A percentile compares a stretch with the other conserved stretches of the same genome.
Evolutionary conservation across 2,329 filamentous ascomycete genomes (phyloP).

Genomic region (Phyllosticta ampelicida): DNA sequence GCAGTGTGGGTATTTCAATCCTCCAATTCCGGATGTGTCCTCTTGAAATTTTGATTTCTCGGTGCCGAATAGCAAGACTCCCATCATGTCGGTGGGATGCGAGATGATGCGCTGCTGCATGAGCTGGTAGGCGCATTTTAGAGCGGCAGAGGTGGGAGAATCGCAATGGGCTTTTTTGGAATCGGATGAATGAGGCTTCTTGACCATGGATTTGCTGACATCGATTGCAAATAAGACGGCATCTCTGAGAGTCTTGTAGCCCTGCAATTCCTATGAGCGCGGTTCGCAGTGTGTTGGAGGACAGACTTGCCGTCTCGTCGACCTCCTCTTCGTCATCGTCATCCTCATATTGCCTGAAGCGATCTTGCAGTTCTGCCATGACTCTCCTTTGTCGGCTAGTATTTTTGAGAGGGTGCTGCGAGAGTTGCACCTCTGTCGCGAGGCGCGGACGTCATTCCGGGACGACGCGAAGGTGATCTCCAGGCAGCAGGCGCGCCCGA

Average conservation of each 20-base stretch:
- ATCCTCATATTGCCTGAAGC: constrained; percentile 7
- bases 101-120: constrained; percentile 99
- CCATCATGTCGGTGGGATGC: constrained; percentile 94
- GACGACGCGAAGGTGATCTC: not conserved
- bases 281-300: not conserved
- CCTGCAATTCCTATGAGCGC: constrained; percentile 37
- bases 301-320: constrained; percentile 8
- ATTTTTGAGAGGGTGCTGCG: not conserved
- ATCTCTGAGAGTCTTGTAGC: constrained; percentile 88
- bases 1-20: constrained; percentile 72
- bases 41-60: constrained; percentile 70
- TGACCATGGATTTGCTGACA: constrained; percentile 77
- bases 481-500: not conserved
- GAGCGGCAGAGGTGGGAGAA: constrained; percentile 67
- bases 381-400: not conserved
- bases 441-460: not conserved
- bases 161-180: constrained; percentile 66
- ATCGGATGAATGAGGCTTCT: constrained; percentile 47
- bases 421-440: not conserved
- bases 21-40: constrained; percentile 47
- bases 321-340: constrained; percentile 8
- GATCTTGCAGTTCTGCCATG: constrained; percentile 5
- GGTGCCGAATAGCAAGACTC: constrained; percentile 83
- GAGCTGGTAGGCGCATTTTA: constrained; percentile 88
- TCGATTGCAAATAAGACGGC: constrained; percentile 97